Conservation (phyloP, 768 basidiomycete species). For the Lactarius pseudohatsudake region DNA sequence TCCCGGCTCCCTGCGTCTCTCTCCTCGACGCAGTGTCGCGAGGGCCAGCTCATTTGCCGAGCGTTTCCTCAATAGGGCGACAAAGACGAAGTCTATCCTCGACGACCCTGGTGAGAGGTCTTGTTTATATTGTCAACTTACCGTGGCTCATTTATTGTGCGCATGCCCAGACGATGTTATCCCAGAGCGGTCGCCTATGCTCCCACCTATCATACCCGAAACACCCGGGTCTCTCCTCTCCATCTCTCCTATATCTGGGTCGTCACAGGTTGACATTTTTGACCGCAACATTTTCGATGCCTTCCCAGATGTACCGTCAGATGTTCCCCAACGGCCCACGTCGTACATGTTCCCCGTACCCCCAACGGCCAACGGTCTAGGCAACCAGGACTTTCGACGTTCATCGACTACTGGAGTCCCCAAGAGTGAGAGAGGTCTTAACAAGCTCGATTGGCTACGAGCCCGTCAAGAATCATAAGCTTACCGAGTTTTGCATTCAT, state of each 20-base stretch:
- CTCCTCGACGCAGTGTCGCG: constrained; percentile 28
- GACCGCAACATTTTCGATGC: constrained; percentile 65
- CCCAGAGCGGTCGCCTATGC: constrained; percentile 20
- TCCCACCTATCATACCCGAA: constrained; percentile 32
- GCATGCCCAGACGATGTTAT: constrained; percentile 21
- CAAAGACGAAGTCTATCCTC: constrained; percentile 26
- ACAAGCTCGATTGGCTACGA: constrained; percentile 16
- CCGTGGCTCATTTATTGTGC: neutral
- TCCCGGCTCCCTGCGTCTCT: constrained; percentile 23
- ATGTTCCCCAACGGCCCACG: constrained; percentile 32
- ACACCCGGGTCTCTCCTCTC: constrained; percentile 40
- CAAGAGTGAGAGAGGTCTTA: constrained; percentile 7
- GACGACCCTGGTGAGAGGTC: constrained; percentile 24
- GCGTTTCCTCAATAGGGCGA: constrained; percentile 26
- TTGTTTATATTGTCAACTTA: neutral
- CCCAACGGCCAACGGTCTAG: constrained; percentile 6
- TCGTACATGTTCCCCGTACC: constrained; percentile 21
- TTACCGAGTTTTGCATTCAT: neutral
- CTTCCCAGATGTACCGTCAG: constrained; percentile 68
- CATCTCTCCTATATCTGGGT: constrained; percentile 40
- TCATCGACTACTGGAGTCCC: constrained; percentile 14
- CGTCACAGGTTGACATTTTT: constrained; percentile 44
- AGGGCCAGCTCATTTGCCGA: constrained; percentile 30
- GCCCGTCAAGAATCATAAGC: constrained; percentile 2
- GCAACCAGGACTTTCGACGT: constrained; percentile 18